Base-by-base conservation (phyloP, 2,329 filamentous ascomycete genomes). In the Trichoderma pleuroti region DNA sequence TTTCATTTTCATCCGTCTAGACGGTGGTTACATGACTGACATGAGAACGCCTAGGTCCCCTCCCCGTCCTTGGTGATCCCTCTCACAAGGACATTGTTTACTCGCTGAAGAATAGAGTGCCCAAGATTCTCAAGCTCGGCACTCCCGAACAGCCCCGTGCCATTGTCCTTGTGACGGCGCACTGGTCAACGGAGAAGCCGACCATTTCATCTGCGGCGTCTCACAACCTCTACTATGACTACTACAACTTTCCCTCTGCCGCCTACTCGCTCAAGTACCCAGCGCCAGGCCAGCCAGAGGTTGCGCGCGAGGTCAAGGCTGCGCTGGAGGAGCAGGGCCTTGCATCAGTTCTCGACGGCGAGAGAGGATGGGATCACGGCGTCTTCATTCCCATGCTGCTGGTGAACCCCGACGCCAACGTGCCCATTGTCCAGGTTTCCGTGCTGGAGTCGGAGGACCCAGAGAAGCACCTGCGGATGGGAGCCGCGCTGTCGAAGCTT, bases 311-410 rank as follows among this genome's bases (percentile, higher is more conserved):
- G 71, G 80, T 89, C 28, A 81, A 81, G 12, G 78, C 80, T n/a
- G 81, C 82, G 4, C 74, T 90, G 49, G 78, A 80, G 18, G 78
- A 77, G 2, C 81, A 82, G n/a, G 87, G 87, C 0, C 76, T 89
- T 0, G 73, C 77, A 16, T 78, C 82, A 2, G 72, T 72, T 14
- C 77, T 86, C 14, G 80, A 86, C 72, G 73, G 68, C 16, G 65
- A 77, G 70, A 81, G 84, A 52, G 80, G 84, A 71, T 89, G 87
- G 87, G 87, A 89, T 75, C 87, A 89, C 75, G 87, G 87, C 79
- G 86, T 89, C 70, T 89, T 89, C 76, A 78, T 89, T 30, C 87
- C 87, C 8, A 81, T 89, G 78, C 81, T 84, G 59, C 85, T 89
- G 56, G 84, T 86, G 74, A 78, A 85, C 70, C 87, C 87, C 24